Evolutionary conservation across 2,329 filamentous ascomycete genomes (phyloP).

Genomic region (Amauroascus verrucosus): DNA sequence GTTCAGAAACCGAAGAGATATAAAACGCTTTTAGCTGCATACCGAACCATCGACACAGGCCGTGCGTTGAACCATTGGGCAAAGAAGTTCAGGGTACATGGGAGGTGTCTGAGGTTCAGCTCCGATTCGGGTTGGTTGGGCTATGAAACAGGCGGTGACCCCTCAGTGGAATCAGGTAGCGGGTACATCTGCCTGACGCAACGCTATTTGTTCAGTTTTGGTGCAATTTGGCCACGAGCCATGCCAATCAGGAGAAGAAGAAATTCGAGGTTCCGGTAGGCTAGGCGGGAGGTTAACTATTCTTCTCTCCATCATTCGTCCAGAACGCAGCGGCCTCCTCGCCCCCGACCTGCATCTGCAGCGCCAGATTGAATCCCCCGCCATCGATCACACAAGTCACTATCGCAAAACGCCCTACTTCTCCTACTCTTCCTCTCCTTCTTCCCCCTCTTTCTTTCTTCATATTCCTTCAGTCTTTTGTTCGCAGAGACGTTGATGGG

Average conservation of each 20-base stretch:
- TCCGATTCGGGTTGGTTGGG: constrained; percentile 7
- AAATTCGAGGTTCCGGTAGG: constrained; percentile 1
- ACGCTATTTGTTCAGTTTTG: constrained; percentile 14
- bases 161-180: constrained; percentile 16
- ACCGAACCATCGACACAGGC: neutral
- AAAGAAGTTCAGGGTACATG: constrained; percentile 12
- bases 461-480: constrained; percentile 18
- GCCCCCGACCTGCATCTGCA: constrained; percentile 11
- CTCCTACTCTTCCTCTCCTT: constrained; percentile 3
- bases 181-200: constrained; percentile 17
- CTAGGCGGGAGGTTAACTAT: neutral
- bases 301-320: constrained; percentile 11
- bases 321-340: constrained; percentile 9
- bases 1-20: no score
- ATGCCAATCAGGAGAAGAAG: constrained; percentile 14
- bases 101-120: neutral
- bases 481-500: constrained; percentile 11
- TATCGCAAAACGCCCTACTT: constrained; percentile 6
- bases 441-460: constrained; percentile 16
- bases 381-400: constrained; percentile 6
- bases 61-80: constrained; percentile 1
- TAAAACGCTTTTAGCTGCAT: neutral
- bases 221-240: neutral
- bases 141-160: constrained; percentile 18
- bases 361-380: constrained; percentile 1